These are phyloP conservation scores for Entelexis sorbosivorans DNA, from an alignment of 1,139 yeast species.

Conservation along the genomic window DNA sequence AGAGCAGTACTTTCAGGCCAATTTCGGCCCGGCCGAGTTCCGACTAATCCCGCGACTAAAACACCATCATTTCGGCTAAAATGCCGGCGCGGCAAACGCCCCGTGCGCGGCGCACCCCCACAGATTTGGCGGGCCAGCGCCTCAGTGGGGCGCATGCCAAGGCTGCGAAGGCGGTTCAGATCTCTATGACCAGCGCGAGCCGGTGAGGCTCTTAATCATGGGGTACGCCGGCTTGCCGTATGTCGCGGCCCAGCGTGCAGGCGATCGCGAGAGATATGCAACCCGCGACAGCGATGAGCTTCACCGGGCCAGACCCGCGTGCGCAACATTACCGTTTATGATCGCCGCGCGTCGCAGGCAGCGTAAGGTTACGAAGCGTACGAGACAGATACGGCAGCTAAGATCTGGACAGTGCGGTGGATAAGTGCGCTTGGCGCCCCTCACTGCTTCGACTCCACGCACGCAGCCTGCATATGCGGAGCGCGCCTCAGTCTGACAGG, in stretches of 20 bases:
- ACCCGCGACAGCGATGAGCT: not conserved
- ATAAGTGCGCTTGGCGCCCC: not conserved
- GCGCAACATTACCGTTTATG: not conserved
- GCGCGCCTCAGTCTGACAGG: not conserved
- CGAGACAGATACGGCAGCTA: not conserved
- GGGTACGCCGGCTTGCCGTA: not conserved
- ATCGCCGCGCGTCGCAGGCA: not conserved
- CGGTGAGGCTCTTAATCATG: too few species aligned
- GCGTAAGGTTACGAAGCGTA: not conserved
- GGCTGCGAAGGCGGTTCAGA: not conserved
- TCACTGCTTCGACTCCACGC: not conserved
- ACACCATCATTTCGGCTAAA: too few species aligned
- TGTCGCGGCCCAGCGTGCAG: not conserved
- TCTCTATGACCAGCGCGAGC: too few species aligned
- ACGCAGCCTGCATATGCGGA: not conserved
- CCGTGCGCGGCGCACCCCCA: too few species aligned
- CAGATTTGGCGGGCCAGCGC: too few species aligned
- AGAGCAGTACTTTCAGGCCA: too few species aligned
- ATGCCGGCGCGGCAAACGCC: too few species aligned
- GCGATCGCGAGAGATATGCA: not conserved
- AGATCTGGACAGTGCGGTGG: not conserved
- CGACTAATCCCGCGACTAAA: too few species aligned
- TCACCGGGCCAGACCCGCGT: not conserved
- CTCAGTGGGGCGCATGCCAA: not conserved
- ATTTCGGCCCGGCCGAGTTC: too few species aligned